A percentile compares a stretch with the other conserved stretches of the same genome.
Evolutionary conservation across 768 basidiomycete species (phyloP).

Genomic region (Naganishia randhawae): DNA sequence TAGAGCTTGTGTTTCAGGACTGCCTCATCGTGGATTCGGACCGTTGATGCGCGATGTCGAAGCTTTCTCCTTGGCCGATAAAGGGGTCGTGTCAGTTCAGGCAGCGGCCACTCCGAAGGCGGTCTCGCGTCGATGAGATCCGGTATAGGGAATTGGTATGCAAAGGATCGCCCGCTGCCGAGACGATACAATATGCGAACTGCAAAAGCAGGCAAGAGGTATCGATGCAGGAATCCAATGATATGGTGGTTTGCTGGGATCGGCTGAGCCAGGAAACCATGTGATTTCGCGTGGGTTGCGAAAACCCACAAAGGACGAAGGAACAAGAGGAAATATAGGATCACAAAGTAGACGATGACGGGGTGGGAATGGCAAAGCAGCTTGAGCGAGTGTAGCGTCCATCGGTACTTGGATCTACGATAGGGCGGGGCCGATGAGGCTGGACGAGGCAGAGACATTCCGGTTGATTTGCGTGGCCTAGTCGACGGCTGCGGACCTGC

Average conservation of each 20-base stretch:
- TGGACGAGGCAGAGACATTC: constrained; percentile 9
- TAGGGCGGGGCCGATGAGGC: not conserved
- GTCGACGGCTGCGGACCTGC: not conserved
- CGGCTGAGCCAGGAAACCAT: constrained; percentile 14
- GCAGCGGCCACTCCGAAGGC: constrained; percentile 20
- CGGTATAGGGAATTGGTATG: constrained; percentile 21
- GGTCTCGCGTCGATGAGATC: constrained; percentile 17
- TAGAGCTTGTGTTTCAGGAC: constrained; percentile 1
- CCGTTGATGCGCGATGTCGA: constrained; percentile 4
- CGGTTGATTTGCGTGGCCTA: not conserved
- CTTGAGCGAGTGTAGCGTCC: not conserved
- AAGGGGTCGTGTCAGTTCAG: constrained; percentile 8
- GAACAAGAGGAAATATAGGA: not conserved
- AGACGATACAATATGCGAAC: not conserved
- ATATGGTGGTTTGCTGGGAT: constrained; percentile 20
- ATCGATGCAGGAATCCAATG: constrained; percentile 15
- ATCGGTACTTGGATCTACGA: not conserved
- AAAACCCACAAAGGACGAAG: constrained; percentile 11
- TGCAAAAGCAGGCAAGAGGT: not conserved
- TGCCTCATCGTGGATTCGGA: constrained; percentile 7
- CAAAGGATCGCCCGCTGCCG: constrained; percentile 11
- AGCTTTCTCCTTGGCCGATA: constrained; percentile 19
- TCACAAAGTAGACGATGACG: constrained; percentile 10
- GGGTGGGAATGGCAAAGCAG: not conserved
- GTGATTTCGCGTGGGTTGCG: constrained; percentile 6